Evolutionary conservation across 306 rosid species (phyloP).

Genomic region (Begonia masoniana): DNA sequence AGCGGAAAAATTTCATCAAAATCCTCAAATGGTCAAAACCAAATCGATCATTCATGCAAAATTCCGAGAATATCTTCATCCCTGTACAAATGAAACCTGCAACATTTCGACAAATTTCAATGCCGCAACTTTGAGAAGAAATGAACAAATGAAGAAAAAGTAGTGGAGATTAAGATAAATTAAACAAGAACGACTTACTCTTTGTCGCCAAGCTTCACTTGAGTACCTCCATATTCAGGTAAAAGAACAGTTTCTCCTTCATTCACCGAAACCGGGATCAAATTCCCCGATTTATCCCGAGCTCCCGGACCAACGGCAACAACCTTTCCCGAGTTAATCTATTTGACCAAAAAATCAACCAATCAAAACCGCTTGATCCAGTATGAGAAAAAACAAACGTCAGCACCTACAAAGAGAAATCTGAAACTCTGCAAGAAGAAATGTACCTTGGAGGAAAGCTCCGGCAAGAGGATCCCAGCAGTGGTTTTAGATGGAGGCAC

Average conservation of each 20-base stretch:
- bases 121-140: background rate
- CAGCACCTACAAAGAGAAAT: background rate
- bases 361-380: background rate
- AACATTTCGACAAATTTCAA: background rate
- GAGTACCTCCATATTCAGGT: conserved; percentile 84
- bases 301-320: conserved; percentile 81
- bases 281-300: conserved; percentile 47
- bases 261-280: conserved; percentile 55
- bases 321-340: conserved; percentile 87
- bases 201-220: conserved; percentile 78
- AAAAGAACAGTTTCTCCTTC: conserved; percentile 83
- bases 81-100: conserved; percentile 47
- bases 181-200: conserved; percentile 33
- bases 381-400: background rate
- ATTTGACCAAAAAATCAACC: conserved; percentile 1
- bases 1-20: too few relatives aligned
- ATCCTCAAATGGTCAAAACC: too few relatives aligned
- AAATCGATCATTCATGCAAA: conserved; percentile 16
- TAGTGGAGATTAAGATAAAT: too few relatives aligned
- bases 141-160: background rate
- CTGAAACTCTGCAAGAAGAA: background rate
- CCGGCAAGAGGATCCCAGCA: conserved; percentile 79
- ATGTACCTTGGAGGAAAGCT: conserved; percentile 60
- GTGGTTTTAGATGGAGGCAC: conserved; percentile 69
- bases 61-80: conserved; percentile 34